phyloP scores from a whole-genome alignment of 2,329 filamentous ascomycete species.

The Fusarium euwallaceae region DNA sequence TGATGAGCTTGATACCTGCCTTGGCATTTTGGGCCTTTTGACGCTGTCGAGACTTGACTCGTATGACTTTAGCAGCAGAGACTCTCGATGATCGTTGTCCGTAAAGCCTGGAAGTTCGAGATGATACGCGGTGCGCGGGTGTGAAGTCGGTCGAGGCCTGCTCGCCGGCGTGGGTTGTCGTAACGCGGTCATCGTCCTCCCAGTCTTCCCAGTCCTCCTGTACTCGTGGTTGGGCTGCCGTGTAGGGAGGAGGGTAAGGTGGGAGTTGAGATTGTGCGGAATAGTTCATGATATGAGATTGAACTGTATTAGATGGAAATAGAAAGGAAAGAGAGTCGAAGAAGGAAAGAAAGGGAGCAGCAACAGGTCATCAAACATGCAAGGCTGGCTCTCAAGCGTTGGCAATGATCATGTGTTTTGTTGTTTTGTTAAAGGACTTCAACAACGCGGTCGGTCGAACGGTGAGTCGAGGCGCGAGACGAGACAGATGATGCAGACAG shows the following conservation, averaged over 20 bases:
- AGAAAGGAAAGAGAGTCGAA: slow-evolving; percentile 3
- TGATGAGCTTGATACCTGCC: slow-evolving; percentile 77
- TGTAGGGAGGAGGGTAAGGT: slow-evolving; percentile 29
- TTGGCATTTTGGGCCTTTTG: slow-evolving; percentile 72
- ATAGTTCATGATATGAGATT: slow-evolving; percentile 31
- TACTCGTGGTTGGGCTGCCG: slow-evolving; percentile 33
- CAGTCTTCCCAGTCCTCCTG: slow-evolving; percentile 67
- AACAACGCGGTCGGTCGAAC: slow-evolving; percentile 12
- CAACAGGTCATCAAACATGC: slow-evolving; percentile 27
- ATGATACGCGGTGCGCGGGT: slow-evolving; percentile 32
- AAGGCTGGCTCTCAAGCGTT: slow-evolving; percentile 13
- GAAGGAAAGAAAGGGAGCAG: slow-evolving; percentile 2
- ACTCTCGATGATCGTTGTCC: slow-evolving; percentile 49
- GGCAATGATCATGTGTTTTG: slow-evolving; percentile 21
- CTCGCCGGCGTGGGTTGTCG: slow-evolving; percentile 56
- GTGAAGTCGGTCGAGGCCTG: slow-evolving; percentile 49
- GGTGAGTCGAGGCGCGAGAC: neutral
- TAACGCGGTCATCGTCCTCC: slow-evolving; percentile 62
- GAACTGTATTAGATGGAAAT: slow-evolving; percentile 20
- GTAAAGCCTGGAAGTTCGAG: slow-evolving; percentile 30
- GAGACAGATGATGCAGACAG: slow-evolving; percentile 19
- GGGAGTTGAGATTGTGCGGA: slow-evolving; percentile 25
- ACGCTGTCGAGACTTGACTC: slow-evolving; percentile 70
- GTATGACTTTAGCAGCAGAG: slow-evolving; percentile 57
- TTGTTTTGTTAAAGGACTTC: slow-evolving; percentile 13